phyloP scores from a whole-genome alignment of 2,329 filamentous ascomycete species.

The Penicillium occitanis region DNA sequence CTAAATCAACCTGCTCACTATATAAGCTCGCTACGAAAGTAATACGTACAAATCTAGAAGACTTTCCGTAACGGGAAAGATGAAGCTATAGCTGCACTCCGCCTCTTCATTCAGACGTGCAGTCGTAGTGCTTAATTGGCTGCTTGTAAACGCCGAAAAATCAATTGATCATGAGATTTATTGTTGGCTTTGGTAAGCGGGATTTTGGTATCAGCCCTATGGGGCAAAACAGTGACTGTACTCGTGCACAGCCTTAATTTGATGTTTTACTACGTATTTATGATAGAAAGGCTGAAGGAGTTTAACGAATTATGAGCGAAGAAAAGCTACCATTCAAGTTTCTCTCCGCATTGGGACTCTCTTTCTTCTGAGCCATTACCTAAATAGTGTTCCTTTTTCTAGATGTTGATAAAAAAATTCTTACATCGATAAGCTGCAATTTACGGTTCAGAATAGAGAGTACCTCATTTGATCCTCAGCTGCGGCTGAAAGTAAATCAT shows the following conservation, averaged over 20 bases:
- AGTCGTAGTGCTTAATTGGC: neutral
- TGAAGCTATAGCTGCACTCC: neutral
- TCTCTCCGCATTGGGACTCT: neutral
- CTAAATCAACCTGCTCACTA: neutral
- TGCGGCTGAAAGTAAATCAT: neutral
- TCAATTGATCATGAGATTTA: neutral
- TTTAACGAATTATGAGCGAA: neutral
- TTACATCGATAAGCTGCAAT: neutral
- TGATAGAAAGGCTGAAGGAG: neutral
- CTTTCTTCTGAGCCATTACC: neutral
- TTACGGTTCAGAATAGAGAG: neutral
- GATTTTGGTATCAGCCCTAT: neutral
- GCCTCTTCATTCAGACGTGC: neutral
- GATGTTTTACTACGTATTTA: neutral
- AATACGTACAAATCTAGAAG: neutral
- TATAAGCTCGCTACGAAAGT: neutral
- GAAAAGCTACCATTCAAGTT: no score
- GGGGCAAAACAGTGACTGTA: neutral
- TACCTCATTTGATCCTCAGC: neutral
- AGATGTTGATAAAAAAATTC: neutral
- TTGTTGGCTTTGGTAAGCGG: neutral
- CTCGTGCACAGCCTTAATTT: neutral
- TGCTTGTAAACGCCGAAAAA: neutral
- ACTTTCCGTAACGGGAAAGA: neutral
- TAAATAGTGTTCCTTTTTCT: no score